Conservation (phyloP, 2,329 filamentous ascomycete species). For the Venturia asperata region DNA sequence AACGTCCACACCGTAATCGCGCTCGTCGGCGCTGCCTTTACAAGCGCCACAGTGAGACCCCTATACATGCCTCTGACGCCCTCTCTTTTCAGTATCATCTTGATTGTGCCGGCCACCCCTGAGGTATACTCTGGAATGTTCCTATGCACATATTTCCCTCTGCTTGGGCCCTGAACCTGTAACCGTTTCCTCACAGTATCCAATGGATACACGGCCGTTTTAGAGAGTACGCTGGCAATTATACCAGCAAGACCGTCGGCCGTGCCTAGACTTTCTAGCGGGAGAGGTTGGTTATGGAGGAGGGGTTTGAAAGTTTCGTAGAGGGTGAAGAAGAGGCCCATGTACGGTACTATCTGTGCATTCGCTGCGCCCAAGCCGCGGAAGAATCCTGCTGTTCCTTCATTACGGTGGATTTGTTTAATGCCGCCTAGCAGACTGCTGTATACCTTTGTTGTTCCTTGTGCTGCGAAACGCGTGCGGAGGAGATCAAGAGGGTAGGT, state of each 20-base stretch:
- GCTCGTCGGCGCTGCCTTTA: slow-evolving; percentile 91
- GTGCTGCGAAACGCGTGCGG: slow-evolving; percentile 92
- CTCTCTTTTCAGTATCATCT: slow-evolving; percentile 62
- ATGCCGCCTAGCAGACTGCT: slow-evolving; percentile 61
- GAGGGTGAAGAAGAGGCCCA: slow-evolving; percentile 89
- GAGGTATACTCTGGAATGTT: slow-evolving; percentile 79
- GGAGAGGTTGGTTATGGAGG: slow-evolving; percentile 44
- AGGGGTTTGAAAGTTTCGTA: slow-evolving; percentile 65
- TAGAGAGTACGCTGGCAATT: slow-evolving; percentile 70
- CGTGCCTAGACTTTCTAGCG: slow-evolving; percentile 57
- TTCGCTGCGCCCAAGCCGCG: slow-evolving; percentile 75
- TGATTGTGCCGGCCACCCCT: slow-evolving; percentile 59
- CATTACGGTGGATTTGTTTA: slow-evolving; percentile 62
- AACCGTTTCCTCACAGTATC: slow-evolving; percentile 88
- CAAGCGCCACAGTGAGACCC: slow-evolving; percentile 76
- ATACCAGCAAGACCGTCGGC: slow-evolving; percentile 80
- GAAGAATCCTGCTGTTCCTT: slow-evolving; percentile 78
- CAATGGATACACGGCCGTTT: slow-evolving; percentile 86
- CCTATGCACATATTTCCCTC: slow-evolving; percentile 68
- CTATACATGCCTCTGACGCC: slow-evolving; percentile 77
- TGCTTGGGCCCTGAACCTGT: slow-evolving; percentile 89
- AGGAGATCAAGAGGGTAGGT: slow-evolving; percentile 94
- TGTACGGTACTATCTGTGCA: slow-evolving; percentile 86
- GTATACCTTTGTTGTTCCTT: slow-evolving; percentile 78
- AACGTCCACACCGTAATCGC: slow-evolving; percentile 95